Evolutionary conservation across 495 filamentous ascomycete genomes (phyloP).

Genomic region (Chaetomium tenue): DNA sequence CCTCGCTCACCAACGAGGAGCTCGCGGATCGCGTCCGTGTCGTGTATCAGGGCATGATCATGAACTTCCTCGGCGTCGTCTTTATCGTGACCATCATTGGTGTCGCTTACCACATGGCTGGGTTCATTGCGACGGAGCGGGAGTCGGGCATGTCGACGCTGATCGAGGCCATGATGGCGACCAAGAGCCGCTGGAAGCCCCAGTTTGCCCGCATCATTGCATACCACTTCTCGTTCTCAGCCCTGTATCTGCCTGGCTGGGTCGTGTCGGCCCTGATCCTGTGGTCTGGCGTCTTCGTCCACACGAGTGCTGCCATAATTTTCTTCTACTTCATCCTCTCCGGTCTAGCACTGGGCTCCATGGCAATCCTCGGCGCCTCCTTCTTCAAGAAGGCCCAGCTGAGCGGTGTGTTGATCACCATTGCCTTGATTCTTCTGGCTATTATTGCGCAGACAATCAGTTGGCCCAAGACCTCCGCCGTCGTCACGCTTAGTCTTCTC

Average conservation of each 20-base stretch:
- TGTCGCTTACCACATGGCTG: slow-evolving; percentile 71
- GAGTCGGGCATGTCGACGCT: slow-evolving; percentile 77
- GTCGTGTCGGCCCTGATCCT: slow-evolving; percentile 63
- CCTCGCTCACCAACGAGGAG: slow-evolving; percentile 62
- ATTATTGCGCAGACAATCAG: slow-evolving; percentile 66
- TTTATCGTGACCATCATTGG: slow-evolving; percentile 69
- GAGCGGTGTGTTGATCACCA: slow-evolving; percentile 64
- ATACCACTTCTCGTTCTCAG: slow-evolving; percentile 65
- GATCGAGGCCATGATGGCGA: slow-evolving; percentile 79
- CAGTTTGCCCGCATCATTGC: slow-evolving; percentile 66
- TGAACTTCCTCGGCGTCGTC: slow-evolving; percentile 63
- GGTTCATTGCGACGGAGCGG: slow-evolving; percentile 72
- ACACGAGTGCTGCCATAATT: slow-evolving; percentile 58
- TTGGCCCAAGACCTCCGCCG: slow-evolving; percentile 54
- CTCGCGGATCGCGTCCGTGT: slow-evolving; percentile 58
- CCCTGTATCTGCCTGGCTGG: slow-evolving; percentile 69
- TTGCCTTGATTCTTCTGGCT: slow-evolving; percentile 63
- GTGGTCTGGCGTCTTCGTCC: slow-evolving; percentile 58
- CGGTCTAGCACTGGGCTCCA: slow-evolving; percentile 64
- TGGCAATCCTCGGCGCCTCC: slow-evolving; percentile 65
- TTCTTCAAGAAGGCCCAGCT: slow-evolving; percentile 79
- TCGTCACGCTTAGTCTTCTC: slow-evolving; percentile 62
- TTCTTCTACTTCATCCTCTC: slow-evolving; percentile 62
- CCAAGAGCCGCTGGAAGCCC: slow-evolving; percentile 59
- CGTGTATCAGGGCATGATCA: slow-evolving; percentile 66